Percentiles rank a stretch among this genome's conserved stretches.
phyloP scores from a whole-genome alignment of 768 basidiomycete genomes.

The Gloeopeniophorella convolvens region DNA sequence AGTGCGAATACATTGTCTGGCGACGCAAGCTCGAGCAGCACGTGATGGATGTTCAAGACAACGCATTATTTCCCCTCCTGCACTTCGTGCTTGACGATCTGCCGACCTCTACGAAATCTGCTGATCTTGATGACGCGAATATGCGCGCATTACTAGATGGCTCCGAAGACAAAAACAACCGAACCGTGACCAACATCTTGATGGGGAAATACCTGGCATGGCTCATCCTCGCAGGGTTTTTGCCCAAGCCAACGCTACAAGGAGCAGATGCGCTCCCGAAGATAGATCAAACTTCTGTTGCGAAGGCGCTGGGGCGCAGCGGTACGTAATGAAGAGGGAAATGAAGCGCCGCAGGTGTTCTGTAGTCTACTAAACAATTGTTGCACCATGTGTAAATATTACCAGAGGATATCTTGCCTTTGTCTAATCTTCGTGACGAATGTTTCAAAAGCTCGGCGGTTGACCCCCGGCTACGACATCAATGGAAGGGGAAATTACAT shows the following conservation, averaged over 20 bases:
- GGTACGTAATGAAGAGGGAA: too few species aligned
- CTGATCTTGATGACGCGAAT: conserved; percentile 83
- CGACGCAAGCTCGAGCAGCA: conserved; percentile 89
- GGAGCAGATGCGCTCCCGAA: conserved; percentile 43
- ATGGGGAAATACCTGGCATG: conserved; percentile 90
- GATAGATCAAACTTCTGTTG: conserved; percentile 32
- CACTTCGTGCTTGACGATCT: conserved; percentile 98
- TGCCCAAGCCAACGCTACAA: conserved; percentile 45
- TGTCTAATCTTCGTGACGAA: too few species aligned
- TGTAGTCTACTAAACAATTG: too few species aligned
- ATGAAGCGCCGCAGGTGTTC: not conserved
- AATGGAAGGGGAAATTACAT: not conserved
- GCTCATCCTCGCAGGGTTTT: conserved; percentile 81
- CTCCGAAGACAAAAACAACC: conserved; percentile 31
- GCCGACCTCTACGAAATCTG: conserved; percentile 92
- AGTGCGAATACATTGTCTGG: conserved; percentile 90
- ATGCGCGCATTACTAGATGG: conserved; percentile 52
- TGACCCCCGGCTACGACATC: too few species aligned
- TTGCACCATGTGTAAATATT: too few species aligned
- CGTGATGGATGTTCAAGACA: conserved; percentile 90
- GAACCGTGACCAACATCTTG: conserved; percentile 67
- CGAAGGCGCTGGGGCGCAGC: conserved; percentile 66
- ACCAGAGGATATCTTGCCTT: too few species aligned
- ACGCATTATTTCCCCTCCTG: conserved; percentile 92
- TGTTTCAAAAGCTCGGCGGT: too few species aligned